Conservation (phyloP, 108 stramenopile genomes). For the Discostella stelligeroides region DNA sequence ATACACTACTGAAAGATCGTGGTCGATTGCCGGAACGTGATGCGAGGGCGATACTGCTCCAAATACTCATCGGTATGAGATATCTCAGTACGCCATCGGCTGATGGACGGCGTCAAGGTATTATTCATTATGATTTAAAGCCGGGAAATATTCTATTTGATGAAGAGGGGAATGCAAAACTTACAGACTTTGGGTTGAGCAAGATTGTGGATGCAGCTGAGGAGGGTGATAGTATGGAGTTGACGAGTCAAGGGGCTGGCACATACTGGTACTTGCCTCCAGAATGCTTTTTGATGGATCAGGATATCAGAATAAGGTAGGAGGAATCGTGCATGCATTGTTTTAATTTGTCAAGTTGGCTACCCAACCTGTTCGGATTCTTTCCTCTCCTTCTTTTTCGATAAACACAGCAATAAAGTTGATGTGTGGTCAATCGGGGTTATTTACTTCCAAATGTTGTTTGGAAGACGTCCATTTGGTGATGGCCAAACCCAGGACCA, state of each 20-base stretch:
- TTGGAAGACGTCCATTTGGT: conserved; percentile 96
- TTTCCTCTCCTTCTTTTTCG: not conserved
- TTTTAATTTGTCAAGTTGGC: not conserved
- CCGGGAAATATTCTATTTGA: conserved; percentile 92
- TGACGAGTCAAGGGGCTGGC: conserved; percentile 98
- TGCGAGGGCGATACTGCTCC: conserved; percentile 91
- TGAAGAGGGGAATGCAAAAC: conserved; percentile 93
- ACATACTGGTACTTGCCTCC: conserved; percentile 99
- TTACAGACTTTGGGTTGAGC: conserved; percentile 98
- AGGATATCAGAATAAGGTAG: conserved; percentile 72
- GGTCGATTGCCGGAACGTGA: conserved; percentile 88
- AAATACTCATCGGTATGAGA: conserved; percentile 93
- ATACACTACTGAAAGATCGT: conserved; percentile 83
- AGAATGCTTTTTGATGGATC: conserved; percentile 93
- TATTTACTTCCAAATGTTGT: conserved; percentile 99
- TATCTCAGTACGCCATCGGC: conserved; percentile 91
- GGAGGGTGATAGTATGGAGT: conserved; percentile 92
- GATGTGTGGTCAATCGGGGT: conserved; percentile 99
- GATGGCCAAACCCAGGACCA: conserved; percentile 97
- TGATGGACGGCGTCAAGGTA: conserved; percentile 83
- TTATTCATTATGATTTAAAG: conserved; percentile 99
- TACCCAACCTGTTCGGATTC: not conserved
- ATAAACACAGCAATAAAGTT: conserved; percentile 95
- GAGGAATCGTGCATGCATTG: not conserved
- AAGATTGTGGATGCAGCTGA: conserved; percentile 87